Evolutionary conservation across 2,329 filamentous ascomycete genomes (phyloP).

Genomic region (Fusarium beomiforme): DNA sequence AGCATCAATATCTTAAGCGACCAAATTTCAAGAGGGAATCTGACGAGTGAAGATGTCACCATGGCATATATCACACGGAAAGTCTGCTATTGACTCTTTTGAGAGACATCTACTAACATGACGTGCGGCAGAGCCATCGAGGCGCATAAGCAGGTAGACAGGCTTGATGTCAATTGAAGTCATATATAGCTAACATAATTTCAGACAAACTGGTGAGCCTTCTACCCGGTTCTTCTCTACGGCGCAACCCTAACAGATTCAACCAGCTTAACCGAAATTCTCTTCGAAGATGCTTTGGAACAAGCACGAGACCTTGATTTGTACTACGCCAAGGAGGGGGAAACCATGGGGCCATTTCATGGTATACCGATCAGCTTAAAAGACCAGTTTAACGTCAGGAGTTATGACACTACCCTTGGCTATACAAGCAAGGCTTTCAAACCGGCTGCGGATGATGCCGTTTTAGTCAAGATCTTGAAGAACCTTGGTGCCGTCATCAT

Average conservation of each 20-base stretch:
- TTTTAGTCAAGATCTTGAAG: conserved; percentile 60
- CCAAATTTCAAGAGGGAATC: neutral
- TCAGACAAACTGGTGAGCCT: conserved; percentile 25
- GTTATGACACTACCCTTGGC: conserved; percentile 66
- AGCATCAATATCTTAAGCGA: neutral
- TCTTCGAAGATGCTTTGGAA: conserved; percentile 32
- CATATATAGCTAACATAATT: neutral
- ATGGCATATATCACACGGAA: conserved; percentile 18
- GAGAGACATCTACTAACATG: neutral
- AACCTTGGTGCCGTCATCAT: conserved; percentile 61
- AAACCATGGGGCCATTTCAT: conserved; percentile 25
- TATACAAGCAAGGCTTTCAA: conserved; percentile 62
- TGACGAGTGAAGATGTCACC: neutral
- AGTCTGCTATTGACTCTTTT: fast-evolving
- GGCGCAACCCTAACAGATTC: neutral
- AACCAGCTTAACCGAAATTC: conserved; percentile 21
- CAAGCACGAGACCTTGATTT: conserved; percentile 29
- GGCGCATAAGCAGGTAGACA: conserved; percentile 4
- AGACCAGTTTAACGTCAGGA: conserved; percentile 70
- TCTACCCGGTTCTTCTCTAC: fast-evolving
- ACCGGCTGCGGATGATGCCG: conserved; percentile 58
- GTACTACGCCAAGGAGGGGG: neutral
- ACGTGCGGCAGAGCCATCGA: neutral
- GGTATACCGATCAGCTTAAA: conserved; percentile 52
- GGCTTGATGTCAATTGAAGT: fast-evolving